Percentiles rank a stretch among this genome's conserved stretches.
phyloP scores from a whole-genome alignment of 169 alveolate species.

The Babesia gibsoni region DNA sequence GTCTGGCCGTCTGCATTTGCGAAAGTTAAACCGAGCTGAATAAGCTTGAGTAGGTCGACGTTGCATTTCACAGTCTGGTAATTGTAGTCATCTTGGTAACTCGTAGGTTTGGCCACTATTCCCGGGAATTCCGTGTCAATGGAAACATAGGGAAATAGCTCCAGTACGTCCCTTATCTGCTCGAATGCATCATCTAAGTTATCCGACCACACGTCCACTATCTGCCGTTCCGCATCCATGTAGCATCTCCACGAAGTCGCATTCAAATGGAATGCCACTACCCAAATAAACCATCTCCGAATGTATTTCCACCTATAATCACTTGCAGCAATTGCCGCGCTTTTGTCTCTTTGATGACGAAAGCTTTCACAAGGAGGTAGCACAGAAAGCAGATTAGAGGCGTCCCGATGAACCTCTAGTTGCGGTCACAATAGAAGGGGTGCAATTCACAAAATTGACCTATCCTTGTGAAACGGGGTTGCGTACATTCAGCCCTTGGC shows the following conservation, averaged over 20 bases:
- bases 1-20: conserved; percentile 89
- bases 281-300: conserved; percentile 24
- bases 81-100: conserved; percentile 87
- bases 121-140: conserved; percentile 93
- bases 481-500: too few species aligned
- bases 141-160: conserved; percentile 87
- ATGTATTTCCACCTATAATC: neutral
- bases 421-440: too few species aligned
- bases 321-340: neutral
- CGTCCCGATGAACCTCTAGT: too few species aligned
- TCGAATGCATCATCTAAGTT: conserved; percentile 89
- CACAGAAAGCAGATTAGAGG: too few species aligned
- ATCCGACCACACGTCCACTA: conserved; percentile 83
- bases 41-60: conserved; percentile 93
- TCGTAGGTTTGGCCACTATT: conserved; percentile 88
- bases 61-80: conserved; percentile 93
- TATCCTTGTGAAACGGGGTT: too few species aligned
- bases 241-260: conserved; percentile 37
- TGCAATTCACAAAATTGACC: too few species aligned
- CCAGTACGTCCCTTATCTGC: conserved; percentile 87
- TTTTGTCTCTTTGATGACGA: neutral
- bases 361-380: too few species aligned
- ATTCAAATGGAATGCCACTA: conserved; percentile 19
- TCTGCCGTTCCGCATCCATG: conserved; percentile 82
- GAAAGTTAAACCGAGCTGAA: conserved; percentile 94